Evolutionary conservation across 116 monocot genomes (phyloP).

Genomic region (Posidonia oceanica): DNA sequence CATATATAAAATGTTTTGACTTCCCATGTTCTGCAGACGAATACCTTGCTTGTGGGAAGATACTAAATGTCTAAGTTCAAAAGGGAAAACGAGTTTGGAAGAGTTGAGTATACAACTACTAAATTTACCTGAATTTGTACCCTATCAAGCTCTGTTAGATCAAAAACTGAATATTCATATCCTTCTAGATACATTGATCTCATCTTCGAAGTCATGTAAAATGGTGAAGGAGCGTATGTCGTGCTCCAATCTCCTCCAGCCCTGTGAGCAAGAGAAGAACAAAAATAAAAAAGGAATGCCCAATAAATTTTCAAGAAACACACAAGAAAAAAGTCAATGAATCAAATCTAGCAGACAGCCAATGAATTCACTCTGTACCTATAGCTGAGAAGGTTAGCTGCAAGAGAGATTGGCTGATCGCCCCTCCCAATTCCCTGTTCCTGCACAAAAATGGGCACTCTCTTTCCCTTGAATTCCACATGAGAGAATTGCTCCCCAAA

Average conservation of each 20-base stretch:
- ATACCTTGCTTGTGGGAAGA: too few relatives aligned
- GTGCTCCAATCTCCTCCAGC: slow-evolving; percentile 81
- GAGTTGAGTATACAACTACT: background rate
- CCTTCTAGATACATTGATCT: slow-evolving; percentile 70
- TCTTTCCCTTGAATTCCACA: slow-evolving; percentile 73
- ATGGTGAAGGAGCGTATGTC: slow-evolving; percentile 75
- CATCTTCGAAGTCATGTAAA: slow-evolving; percentile 88
- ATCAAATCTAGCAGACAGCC: too few relatives aligned
- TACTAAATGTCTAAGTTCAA: too few relatives aligned
- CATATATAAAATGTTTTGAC: too few relatives aligned
- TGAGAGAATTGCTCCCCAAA: slow-evolving; percentile 89
- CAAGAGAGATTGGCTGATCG: slow-evolving; percentile 77
- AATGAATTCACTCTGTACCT: slow-evolving; percentile 25
- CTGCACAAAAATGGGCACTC: slow-evolving; percentile 69
- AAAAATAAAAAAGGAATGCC: background rate
- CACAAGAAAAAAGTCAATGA: too few relatives aligned
- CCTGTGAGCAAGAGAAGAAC: slow-evolving; percentile 14
- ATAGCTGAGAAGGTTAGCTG: slow-evolving; percentile 72
- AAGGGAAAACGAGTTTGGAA: too few relatives aligned
- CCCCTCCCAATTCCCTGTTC: slow-evolving; percentile 89
- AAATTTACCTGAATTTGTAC: slow-evolving; percentile 69
- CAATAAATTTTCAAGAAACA: too few relatives aligned
- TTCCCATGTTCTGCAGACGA: too few relatives aligned
- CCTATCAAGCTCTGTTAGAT: slow-evolving; percentile 56
- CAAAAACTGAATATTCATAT: slow-evolving; percentile 61